Percentiles rank a stretch among this genome's conserved stretches.
These are phyloP conservation scores for Bimuria novae-zelandiae DNA, from an alignment of 2,329 filamentous ascomycete species.

Conservation along the genomic window DNA sequence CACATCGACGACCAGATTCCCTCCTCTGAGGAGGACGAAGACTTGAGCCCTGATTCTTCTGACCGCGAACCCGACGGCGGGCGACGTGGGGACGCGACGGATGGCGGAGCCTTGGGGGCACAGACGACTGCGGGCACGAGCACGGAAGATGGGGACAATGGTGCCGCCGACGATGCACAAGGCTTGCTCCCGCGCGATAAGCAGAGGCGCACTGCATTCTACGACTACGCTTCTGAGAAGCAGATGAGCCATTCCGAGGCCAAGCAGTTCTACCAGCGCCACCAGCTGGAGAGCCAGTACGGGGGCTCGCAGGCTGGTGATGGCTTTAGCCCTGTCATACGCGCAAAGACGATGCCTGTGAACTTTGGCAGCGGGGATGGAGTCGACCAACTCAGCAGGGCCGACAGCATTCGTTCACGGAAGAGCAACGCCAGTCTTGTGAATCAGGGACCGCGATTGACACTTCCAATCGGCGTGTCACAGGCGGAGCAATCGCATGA, in stretches of 20 bases:
- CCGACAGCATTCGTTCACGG: constrained; percentile 50
- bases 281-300: constrained; percentile 66
- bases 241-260: constrained; percentile 93
- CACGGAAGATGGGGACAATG: constrained; percentile 31
- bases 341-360: constrained; percentile 51
- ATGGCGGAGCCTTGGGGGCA: constrained; percentile 25
- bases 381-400: constrained; percentile 41
- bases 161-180: constrained; percentile 28
- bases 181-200: constrained; percentile 54
- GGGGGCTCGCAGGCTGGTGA: constrained; percentile 48
- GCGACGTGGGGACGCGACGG: constrained; percentile 18
- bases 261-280: constrained; percentile 93
- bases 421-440: constrained; percentile 44
- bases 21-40: constrained; percentile 45
- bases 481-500: constrained; percentile 38
- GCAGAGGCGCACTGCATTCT: constrained; percentile 78
- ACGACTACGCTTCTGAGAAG: constrained; percentile 91
- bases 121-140: constrained; percentile 28
- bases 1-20: constrained; percentile 39
- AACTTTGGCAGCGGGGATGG: constrained; percentile 45
- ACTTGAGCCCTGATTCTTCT: constrained; percentile 36
- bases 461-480: constrained; percentile 34
- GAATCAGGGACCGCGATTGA: constrained; percentile 32
- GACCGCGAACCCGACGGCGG: constrained; percentile 29
- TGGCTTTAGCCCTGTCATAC: constrained; percentile 48